Evolutionary conservation across 2,329 filamentous ascomycete species (phyloP), one percentile per base, ranked within the genome.

Genomic region (Dactylellina drechsleri): DNA sequence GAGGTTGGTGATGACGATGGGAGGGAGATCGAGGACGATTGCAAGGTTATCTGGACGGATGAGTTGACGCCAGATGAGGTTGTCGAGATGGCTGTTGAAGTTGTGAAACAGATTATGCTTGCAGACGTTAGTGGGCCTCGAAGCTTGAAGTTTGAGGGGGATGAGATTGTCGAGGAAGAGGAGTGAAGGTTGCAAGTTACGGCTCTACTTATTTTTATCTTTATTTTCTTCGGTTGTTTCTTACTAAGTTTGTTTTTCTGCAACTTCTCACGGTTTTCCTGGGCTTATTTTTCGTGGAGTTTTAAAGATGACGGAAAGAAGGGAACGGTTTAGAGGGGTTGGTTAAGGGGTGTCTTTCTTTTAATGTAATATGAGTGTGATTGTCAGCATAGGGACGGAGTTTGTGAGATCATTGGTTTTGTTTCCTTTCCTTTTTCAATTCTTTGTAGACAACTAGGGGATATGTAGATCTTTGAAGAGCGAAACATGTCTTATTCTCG

Each of bases 31-130:
- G 71, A 75, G 26, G 36, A 16, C 13, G 71, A 75, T 31, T 75
- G 71, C 20, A 47, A 50, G 3, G 71, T 75, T 7, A 59, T 75
- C 15, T 68, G 71, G 71, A 75, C 71, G 0, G 71, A 75, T 15
- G 60, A 68, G 2, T 57, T 68, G 18, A 54, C 58, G 4, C 71
- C 54, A 7, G 64, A 68, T 31, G 71, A 75, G 18, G 71, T 75
- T 15, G 71, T 60, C 7, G 71, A 75, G 45, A 68, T 56, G 28
- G 64, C 56, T 2, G 23, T 75, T 12, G 71, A 75, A 31, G 64
- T 75, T 8, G 71, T 75, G 10, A 64, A 47, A 23, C 57, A 65
- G 47, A 60, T 75, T 5, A 75, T 75, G 64, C 31, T 68, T 26
- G 40, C 41, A 15, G 64, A 68, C 47, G 7, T 28, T 7, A 26